Percentiles rank a stretch among this genome's conserved stretches.
These are phyloP conservation scores for Termitomyces sp. DNA, from an alignment of 768 basidiomycete species.

Conservation along the genomic window DNA sequence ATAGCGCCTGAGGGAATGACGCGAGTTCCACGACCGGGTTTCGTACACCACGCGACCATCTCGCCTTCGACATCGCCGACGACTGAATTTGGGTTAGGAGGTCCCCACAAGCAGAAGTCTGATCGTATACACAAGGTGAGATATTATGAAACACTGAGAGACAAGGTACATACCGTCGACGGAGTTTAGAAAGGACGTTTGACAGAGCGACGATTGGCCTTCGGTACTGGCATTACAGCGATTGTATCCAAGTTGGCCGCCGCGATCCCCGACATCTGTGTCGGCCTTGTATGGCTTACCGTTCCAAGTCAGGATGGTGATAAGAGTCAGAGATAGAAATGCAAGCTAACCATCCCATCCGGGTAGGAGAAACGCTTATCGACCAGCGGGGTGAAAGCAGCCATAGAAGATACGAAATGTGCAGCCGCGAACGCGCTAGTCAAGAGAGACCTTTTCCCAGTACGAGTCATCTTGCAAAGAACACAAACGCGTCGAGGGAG, in stretches of 20 bases:
- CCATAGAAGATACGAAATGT: not conserved
- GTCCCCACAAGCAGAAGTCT: constrained; percentile 52
- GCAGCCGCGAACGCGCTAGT: not conserved
- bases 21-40: constrained; percentile 41
- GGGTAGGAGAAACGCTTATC: constrained; percentile 13
- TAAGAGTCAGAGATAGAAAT: not conserved
- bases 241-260: constrained; percentile 56
- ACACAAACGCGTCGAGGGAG: not conserved
- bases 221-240: constrained; percentile 54
- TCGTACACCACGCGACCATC: constrained; percentile 73
- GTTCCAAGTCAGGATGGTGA: not conserved
- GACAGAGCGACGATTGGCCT: constrained; percentile 49
- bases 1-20: constrained; percentile 38
- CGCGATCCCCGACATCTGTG: constrained; percentile 37
- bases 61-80: constrained; percentile 65
- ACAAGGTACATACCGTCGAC: constrained; percentile 36
- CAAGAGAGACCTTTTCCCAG: not conserved
- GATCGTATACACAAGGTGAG: not conserved
- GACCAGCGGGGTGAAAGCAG: constrained; percentile 10
- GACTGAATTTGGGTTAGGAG: constrained; percentile 39
- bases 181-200: constrained; percentile 47
- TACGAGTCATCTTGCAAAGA: not conserved
- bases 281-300: constrained; percentile 48
- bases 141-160: not conserved
- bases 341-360: constrained; percentile 10